Evolutionary conservation across 2,329 filamentous ascomycete genomes (phyloP), one percentile per base, ranked within the genome.

Genomic region (Neonectria faginata): DNA sequence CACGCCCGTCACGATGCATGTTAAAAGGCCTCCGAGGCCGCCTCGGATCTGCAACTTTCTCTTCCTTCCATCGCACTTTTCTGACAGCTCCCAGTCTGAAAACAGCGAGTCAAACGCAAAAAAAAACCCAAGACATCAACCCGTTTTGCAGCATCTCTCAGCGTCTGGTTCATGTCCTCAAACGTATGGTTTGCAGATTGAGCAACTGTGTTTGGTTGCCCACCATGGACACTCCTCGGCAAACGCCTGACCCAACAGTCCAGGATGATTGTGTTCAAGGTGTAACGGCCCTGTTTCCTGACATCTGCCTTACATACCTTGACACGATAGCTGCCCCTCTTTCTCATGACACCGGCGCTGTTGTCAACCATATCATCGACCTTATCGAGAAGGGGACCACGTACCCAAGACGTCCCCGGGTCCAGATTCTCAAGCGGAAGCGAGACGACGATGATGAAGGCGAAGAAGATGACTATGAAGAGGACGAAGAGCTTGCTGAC

Each of bases 291-390:
- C 52, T 84, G 9, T 84, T 86, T 62, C 82, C 83, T 0, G 80
- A 85, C 44, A 82, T 86, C 2, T 84, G 81, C 62, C 76, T 71
- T 0, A 64, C 78, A 0, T 81, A 79, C 58, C 72, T 85, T 12
- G 61, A 72, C 6, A 50, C 64, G 5, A 60, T 80, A 5, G 74
- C 74, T 3, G 33, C 57, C 0, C 64, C 75, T 31, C 58, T 79
- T 6, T 42, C 29, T 2, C 78, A 79, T 63, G 56, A 78, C 42
- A 16, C 75, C 2, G 70, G 78, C 4, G 60, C 60, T 0, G 69
- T 81, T 29, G 77, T 85, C 42, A 70, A 74, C 42, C 52, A 70
- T 29, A 78, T 86, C 14, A 66, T 85, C 12, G 80, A 83, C 54
- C 70, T 77, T 5, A 66, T 75, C 29, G 83, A 85, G 3, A 72